Evolutionary conservation across 345 rosid genomes (phyloP), one percentile per base, ranked within the genome.

Genomic region (Balakata baccata): DNA sequence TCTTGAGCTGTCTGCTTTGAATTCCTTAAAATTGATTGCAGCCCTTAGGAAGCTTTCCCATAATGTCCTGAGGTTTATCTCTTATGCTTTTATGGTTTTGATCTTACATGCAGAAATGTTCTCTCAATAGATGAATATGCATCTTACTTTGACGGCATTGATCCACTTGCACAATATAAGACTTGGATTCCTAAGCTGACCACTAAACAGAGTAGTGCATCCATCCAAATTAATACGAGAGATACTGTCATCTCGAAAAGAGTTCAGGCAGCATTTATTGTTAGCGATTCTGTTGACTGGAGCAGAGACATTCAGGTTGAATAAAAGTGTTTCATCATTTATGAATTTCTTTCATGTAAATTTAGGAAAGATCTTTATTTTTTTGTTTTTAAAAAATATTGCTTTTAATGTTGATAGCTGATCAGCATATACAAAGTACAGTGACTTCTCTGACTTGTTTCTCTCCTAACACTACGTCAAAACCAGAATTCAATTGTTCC

Each of bases 261-360:
- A 86, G 96, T 90, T 75, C 85, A 87, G 84, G 98, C 97, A 72
- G 93, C 92, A 34, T 91, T 93, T 84, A 54, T 94, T 52, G 89
- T 94, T 66, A 91, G 97, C 78, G 98, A 93, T 82, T 78, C 98
- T 62, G 87, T 91, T 76, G 97, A 93, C 78, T 90, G 98, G 98
- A 88, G 97, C 87, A 83, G 91, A 76, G 96, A 94, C 84, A 83
- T 89, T 75, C 98, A 91, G 98, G 98, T 91, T 72, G n/a, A 57
- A 5, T 58, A 60, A n/a, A 60, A 59, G 38, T 29, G 34, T 51
- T 29, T 73, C 18, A 45, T 78, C 18, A 5, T 64, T 25, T 66
- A 29, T 53, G 53, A 62, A 46, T 39, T 52, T 38, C 11, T 61
- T 16, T 62, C 56, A 10, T 54, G 20, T 52, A 1, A 37, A 62